These are phyloP conservation scores for Penicillium robsamsonii DNA, from an alignment of 495 filamentous ascomycete species.

Conservation along the genomic window DNA sequence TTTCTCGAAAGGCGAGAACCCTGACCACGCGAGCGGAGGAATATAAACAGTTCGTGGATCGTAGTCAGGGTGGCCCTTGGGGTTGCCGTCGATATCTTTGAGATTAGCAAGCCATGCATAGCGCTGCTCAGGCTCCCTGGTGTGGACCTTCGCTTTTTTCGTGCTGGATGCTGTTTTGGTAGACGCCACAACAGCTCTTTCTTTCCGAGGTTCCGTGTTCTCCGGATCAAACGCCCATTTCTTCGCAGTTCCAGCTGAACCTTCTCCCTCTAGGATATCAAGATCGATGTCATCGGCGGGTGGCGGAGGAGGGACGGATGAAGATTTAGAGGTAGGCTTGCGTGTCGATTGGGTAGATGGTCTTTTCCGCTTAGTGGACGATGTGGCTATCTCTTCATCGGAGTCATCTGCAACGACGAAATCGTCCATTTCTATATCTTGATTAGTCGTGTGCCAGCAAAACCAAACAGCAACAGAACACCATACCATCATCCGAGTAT, in stretches of 20 bases:
- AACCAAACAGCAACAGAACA: constrained; percentile 2
- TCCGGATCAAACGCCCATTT: constrained; percentile 87
- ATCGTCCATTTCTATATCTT: constrained; percentile 67
- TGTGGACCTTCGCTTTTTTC: constrained; percentile 72
- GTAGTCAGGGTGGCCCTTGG: constrained; percentile 79
- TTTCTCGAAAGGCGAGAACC: constrained; percentile 92
- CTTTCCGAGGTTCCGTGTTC: constrained; percentile 59
- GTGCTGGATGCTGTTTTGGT: constrained; percentile 49
- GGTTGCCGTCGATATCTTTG: constrained; percentile 76
- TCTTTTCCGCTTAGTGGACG: constrained; percentile 71
- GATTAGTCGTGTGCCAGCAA: constrained; percentile 18
- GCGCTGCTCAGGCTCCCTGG: constrained; percentile 74
- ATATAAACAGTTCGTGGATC: constrained; percentile 91
- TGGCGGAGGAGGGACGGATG: constrained; percentile 49
- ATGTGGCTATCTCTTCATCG: constrained; percentile 64
- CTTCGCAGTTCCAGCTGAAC: constrained; percentile 69
- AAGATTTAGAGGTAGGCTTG: constrained; percentile 59
- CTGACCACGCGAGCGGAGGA: constrained; percentile 68
- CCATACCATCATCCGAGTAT: constrained; percentile 60
- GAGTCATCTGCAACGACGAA: constrained; percentile 80
- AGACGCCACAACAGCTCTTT: constrained; percentile 39
- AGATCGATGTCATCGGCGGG: constrained; percentile 52
- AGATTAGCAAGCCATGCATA: constrained; percentile 88
- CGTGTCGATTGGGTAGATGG: constrained; percentile 47
- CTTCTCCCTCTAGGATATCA: constrained; percentile 50